phyloP scores from a whole-genome alignment of 129 eudicot genomes.

The Lactuca saligna region DNA sequence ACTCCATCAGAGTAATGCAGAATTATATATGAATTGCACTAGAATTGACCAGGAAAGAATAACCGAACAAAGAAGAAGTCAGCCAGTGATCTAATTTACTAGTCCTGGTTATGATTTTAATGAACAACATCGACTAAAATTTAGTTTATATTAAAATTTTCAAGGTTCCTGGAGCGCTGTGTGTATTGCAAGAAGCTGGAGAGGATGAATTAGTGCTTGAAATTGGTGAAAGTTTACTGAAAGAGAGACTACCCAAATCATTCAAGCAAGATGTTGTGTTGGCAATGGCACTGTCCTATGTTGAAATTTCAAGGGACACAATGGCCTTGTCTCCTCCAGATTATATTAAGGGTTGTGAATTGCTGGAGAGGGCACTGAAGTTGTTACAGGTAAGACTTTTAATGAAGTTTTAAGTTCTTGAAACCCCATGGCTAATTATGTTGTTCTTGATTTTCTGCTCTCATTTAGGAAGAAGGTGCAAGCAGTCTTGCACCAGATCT shows the following conservation, averaged over 20 bases:
- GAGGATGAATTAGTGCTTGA: conserved; percentile 82
- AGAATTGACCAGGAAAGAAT: background rate
- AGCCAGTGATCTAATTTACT: background rate
- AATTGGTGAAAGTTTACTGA: conserved; percentile 77
- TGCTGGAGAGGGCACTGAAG: conserved; percentile 81
- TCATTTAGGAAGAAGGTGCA: conserved; percentile 92
- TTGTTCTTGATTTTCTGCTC: conserved; percentile 12
- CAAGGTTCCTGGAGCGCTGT: conserved; percentile 94
- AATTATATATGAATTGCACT: background rate
- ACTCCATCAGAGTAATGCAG: background rate
- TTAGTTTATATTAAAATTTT: background rate
- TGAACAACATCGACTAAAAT: background rate
- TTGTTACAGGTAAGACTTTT: conserved; percentile 62
- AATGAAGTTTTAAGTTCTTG: background rate
- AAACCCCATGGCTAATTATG: background rate
- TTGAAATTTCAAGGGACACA: conserved; percentile 83
- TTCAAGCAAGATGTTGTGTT: conserved; percentile 95
- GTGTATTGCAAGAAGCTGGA: conserved; percentile 92
- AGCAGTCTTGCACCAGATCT: conserved; percentile 94
- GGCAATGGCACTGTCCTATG: conserved; percentile 94
- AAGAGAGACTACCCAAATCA: conserved; percentile 82
- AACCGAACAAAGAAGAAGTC: background rate
- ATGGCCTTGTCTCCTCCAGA: conserved; percentile 93
- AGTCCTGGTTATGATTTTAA: conserved; percentile 5
- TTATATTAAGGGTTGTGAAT: conserved; percentile 81